Evolutionary conservation across 2,329 filamentous ascomycete genomes (phyloP), one percentile per base, ranked within the genome.

Genomic region (Neofusicoccum ribis): DNA sequence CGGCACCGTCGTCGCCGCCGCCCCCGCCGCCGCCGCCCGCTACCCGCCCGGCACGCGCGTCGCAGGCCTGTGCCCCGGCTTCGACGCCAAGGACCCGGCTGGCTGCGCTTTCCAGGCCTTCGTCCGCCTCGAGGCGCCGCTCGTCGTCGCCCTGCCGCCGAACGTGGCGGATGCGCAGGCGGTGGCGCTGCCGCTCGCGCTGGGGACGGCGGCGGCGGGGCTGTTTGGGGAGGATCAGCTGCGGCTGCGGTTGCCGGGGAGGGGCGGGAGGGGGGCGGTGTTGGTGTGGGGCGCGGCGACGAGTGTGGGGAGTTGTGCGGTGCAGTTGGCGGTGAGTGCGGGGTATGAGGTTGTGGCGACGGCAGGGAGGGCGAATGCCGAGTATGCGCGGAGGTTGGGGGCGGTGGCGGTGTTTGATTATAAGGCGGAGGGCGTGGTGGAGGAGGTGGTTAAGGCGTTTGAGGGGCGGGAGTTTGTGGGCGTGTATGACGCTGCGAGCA

Each of bases 401-500:
- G 76, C 76, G 12, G 67, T 49, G 34, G 66, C 68, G 27, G 73
- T 70, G 7, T 64, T 76, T 34, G 75, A 78, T 65, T 75, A 82
- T 69, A 72, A 72, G 17, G 66, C 64, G 43, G 41, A 67, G 4
- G 69, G 67, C 5, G 67, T 79, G 3, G 73, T 78, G 15, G 73
- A 78, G 15, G 71, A 77, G 2, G 74, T 77, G 43, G 72, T 80
- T 14, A 68, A 70, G 14, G 76, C 76, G 4, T 69, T 80, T 11
- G 23, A n/a, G 20, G 75, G 73, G 6, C 68, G 72, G 37, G 71
- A 77, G 15, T 80, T 80, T 60, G 70, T 71, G 1, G 80, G 79
- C 12, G 70, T 78, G 47, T 78, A 78, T 67, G 78, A 81, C 64
- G 69, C 72, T n/a, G 73, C 76, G 2, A 20, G 44, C 1, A 14